Evolutionary conservation across 805 yeast genomes (phyloP).

Genomic region (Candida maris): DNA sequence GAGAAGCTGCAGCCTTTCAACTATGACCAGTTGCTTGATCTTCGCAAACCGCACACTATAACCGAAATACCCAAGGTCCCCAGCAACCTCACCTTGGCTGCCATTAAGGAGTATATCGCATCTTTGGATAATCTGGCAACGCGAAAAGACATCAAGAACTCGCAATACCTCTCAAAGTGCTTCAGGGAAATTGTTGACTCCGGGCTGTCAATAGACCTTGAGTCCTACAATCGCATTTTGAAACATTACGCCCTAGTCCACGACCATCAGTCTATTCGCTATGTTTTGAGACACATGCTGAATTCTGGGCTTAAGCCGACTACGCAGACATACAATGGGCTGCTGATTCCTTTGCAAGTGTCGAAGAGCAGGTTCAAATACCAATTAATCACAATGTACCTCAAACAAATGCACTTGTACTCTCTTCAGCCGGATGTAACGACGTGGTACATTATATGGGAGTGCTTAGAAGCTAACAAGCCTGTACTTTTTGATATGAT

Average conservation of each 20-base stretch:
- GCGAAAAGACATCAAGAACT: conserved; percentile 6
- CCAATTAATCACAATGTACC: conserved; percentile 11
- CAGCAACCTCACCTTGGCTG: conserved; percentile 4
- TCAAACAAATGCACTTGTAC: conserved; percentile 15
- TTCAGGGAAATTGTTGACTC: conserved; percentile 13
- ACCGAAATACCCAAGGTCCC: conserved; percentile 10
- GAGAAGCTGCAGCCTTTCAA: conserved; percentile 2
- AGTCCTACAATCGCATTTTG: conserved; percentile 18
- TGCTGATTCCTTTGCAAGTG: conserved; percentile 15
- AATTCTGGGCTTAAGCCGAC: conserved; percentile 9
- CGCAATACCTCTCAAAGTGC: conserved; percentile 8
- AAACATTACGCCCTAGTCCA: conserved; percentile 12
- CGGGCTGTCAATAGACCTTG: conserved; percentile 5
- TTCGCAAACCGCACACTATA: conserved; percentile 6
- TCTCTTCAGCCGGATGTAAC: conserved; percentile 17
- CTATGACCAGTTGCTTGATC: conserved; percentile 2
- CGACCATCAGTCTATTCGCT: conserved; percentile 8
- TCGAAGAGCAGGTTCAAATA: conserved; percentile 6
- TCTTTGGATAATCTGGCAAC: conserved; percentile 9
- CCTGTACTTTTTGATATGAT: conserved; percentile 9
- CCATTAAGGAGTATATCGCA: conserved; percentile 9
- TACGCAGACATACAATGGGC: conserved; percentile 15
- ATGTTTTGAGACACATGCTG: conserved; percentile 8
- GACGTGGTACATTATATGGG: conserved; percentile 22
- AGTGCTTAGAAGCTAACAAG: conserved; percentile 6